These are phyloP conservation scores for Coniella vitis DNA, from an alignment of 2,329 filamentous ascomycete genomes.

Conservation along the genomic window DNA sequence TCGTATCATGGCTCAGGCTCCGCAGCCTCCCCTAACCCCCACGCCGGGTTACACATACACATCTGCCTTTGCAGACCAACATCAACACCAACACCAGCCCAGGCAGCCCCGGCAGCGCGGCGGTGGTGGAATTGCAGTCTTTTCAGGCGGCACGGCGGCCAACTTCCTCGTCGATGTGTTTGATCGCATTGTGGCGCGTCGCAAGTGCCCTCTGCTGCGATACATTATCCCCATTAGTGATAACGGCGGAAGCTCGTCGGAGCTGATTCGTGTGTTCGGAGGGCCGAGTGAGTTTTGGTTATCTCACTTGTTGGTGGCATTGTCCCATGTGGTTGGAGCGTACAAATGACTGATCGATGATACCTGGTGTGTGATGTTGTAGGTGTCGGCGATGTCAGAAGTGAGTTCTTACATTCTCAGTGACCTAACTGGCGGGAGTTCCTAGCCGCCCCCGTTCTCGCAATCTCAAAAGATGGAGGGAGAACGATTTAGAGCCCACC, in stretches of 20 bases:
- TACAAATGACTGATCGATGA: constrained; percentile 1
- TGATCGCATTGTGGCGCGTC: constrained; percentile 55
- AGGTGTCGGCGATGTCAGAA: constrained; percentile 61
- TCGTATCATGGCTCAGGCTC: neutral
- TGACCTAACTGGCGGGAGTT: no score
- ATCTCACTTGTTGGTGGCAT: neutral
- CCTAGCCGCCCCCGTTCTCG: no score
- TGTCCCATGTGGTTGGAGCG: neutral
- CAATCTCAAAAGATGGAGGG: no score
- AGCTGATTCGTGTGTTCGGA: constrained; percentile 89
- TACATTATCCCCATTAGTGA: constrained; percentile 95
- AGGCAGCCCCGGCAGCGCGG: neutral
- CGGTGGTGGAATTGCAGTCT: constrained; percentile 67
- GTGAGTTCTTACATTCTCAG: neutral
- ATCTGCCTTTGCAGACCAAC: no score
- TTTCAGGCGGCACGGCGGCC: constrained; percentile 89
- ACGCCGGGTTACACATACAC: no score
- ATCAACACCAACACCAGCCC: no score
- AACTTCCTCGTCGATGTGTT: constrained; percentile 93
- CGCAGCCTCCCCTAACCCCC: constrained; percentile 9
- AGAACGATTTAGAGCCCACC: no score
- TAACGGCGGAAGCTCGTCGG: constrained; percentile 89
- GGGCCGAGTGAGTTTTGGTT: constrained; percentile 62
- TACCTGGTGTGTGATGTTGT: neutral
- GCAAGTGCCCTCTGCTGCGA: constrained; percentile 61